Evolutionary conservation across 1,139 yeast species (phyloP).

Genomic region (Pichia terricola): DNA sequence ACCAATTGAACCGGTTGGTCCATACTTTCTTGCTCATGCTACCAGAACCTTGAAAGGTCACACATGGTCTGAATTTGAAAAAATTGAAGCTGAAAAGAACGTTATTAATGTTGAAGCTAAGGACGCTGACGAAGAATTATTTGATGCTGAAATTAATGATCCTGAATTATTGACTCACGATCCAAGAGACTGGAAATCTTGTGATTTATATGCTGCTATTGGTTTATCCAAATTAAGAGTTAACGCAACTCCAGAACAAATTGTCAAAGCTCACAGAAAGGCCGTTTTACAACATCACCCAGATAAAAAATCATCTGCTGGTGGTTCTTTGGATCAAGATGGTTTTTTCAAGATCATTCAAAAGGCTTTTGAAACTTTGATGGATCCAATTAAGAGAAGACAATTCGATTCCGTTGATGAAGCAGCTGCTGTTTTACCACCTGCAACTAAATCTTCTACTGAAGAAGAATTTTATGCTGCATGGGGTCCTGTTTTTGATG

Average conservation of each 20-base stretch:
- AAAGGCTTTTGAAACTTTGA: slow-evolving; percentile 85
- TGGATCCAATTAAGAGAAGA: slow-evolving; percentile 77
- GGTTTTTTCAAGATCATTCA: slow-evolving; percentile 98
- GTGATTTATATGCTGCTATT: slow-evolving; percentile 92
- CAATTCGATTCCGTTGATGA: slow-evolving; percentile 95
- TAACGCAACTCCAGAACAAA: slow-evolving; percentile 87
- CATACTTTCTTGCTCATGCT: slow-evolving; percentile 92
- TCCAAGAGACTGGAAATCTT: slow-evolving; percentile 97
- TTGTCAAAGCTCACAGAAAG: slow-evolving; percentile 94
- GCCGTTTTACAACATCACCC: slow-evolving; percentile 97
- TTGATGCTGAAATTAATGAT: slow-evolving; percentile 50
- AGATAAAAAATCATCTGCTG: slow-evolving; percentile 81
- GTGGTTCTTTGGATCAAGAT: slow-evolving; percentile 74
- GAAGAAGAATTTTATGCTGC: slow-evolving; percentile 68
- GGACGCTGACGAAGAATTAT: slow-evolving; percentile 66
- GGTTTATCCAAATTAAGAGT: slow-evolving; percentile 88
- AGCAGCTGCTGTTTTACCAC: slow-evolving; percentile 77
- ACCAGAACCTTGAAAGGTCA: slow-evolving; percentile 94
- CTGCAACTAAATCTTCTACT: slow-evolving; percentile 29
- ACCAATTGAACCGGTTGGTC: slow-evolving; percentile 94
- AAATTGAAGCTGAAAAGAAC: slow-evolving; percentile 84
- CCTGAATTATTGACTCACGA: slow-evolving; percentile 71
- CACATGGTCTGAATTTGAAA: slow-evolving; percentile 97
- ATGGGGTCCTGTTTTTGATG: slow-evolving; percentile 86
- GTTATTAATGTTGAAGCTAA: slow-evolving; percentile 64